Evolutionary conservation across 208 protist species (phyloP), one percentile per base, ranked within the genome.

Genomic region (Wallacemonas rigidus): DNA sequence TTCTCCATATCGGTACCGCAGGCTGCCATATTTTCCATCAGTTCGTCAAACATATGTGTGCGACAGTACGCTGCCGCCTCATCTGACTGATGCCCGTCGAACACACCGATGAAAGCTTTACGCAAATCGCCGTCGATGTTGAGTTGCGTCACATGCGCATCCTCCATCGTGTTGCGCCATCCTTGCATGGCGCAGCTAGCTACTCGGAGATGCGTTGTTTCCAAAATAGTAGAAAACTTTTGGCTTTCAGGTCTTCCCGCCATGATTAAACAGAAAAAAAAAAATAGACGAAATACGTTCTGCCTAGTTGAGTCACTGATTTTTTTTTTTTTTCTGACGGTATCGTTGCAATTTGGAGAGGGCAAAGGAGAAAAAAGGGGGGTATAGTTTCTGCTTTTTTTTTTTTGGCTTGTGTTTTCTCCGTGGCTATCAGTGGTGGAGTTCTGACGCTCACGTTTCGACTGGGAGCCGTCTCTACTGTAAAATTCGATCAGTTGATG

Each of bases 171-270:
- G 50, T 94, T 90, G 6, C 95, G 63, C 89, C 91, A 98, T 2
- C 93, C 95, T 60, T 98, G 95, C 95, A 98, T 98, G 43, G 85
- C 90, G 76, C 91, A 97, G 68, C 88, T 92, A 3, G 88, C 95
- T 6, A 95, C 90, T 65, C 81, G 80, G 5, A 95, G 64, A 72
- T 93, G 87, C 8, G 81, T 85, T 4, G 92, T 98, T 70, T 97
- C 85, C 72, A 95, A 94, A 8, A 88, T 85, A 14, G 88, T 94
- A 26, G 95, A 95, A 58, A 94, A 90, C 73, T 98, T 98, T 63
- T 98, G 91, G 44, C 83, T 94, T 47, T 95, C 87, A 17, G 95
- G 95, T 65, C 95, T 96, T 6, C 87, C 83, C 2, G 97, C 76
- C 74, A 90, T 96, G 8, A 74, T 97, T 57, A 50, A 63, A 35